These are phyloP conservation scores for Aurifilum marmelostoma DNA, from an alignment of 2,329 filamentous ascomycete genomes.

Conservation along the genomic window DNA sequence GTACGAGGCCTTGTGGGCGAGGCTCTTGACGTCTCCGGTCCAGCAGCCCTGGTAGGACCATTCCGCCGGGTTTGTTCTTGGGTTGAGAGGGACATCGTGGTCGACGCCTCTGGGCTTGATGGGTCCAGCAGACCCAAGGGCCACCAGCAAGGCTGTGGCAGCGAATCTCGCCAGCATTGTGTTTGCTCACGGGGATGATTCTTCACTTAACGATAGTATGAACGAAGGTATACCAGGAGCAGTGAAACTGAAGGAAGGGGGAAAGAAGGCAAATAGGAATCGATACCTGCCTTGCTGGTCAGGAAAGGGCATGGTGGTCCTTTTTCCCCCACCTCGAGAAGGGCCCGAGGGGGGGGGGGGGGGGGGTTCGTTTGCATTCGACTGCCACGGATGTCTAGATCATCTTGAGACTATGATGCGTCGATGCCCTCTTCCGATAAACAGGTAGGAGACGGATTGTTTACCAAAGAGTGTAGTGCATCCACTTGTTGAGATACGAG, in stretches of 20 bases:
- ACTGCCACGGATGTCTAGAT: background rate
- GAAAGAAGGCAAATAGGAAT: background rate
- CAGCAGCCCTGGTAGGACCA: constrained; percentile 16
- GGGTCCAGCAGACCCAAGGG: background rate
- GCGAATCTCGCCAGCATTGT: background rate
- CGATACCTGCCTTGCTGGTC: background rate
- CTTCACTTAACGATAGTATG: background rate
- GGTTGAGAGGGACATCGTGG: too few relatives aligned
- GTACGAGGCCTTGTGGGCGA: background rate
- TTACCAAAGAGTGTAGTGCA: background rate
- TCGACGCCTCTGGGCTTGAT: background rate
- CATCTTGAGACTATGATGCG: background rate
- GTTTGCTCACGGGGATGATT: background rate
- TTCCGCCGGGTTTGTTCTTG: background rate
- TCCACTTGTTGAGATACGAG: background rate
- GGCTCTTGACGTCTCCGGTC: background rate
- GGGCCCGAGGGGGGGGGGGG: too few relatives aligned
- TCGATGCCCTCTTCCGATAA: background rate
- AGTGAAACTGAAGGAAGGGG: background rate
- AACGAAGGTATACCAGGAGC: background rate
- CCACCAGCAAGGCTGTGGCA: background rate
- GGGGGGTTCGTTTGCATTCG: too few relatives aligned
- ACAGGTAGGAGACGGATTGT: background rate
- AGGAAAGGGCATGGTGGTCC: background rate
- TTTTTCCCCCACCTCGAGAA: background rate